Evolutionary conservation across 2,329 filamentous ascomycete genomes (phyloP).

Genomic region (Fusarium drepaniforme): DNA sequence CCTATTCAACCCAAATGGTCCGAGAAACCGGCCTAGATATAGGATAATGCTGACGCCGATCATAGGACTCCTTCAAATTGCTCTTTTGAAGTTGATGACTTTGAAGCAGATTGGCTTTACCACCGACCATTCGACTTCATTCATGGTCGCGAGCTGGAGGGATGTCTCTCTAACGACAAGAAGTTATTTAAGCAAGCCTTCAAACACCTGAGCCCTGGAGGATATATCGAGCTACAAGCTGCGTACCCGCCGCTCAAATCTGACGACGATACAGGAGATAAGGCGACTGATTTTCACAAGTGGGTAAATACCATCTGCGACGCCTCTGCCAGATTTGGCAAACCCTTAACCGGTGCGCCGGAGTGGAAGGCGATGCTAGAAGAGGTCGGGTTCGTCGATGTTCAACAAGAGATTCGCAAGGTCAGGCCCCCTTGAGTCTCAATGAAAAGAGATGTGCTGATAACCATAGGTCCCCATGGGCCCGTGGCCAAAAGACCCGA

Average conservation of each 20-base stretch:
- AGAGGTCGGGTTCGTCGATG: not conserved
- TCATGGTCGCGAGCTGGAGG: slow-evolving; percentile 25
- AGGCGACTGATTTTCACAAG: not conserved
- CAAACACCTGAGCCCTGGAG: not conserved
- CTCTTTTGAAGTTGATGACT: slow-evolving; percentile 27
- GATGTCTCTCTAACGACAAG: slow-evolving; percentile 7
- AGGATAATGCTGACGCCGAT: not conserved
- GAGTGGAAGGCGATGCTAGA: slow-evolving; percentile 3
- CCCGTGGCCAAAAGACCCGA: slow-evolving; percentile 12
- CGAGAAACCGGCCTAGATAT: not conserved
- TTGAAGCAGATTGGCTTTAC: slow-evolving; percentile 28
- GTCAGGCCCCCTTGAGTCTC: not conserved
- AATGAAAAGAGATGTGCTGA: not conserved
- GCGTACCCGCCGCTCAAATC: slow-evolving; percentile 1
- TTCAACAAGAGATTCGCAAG: slow-evolving; percentile 2
- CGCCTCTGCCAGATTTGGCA: not conserved
- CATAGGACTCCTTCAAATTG: slow-evolving; percentile 27
- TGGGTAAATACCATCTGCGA: not conserved
- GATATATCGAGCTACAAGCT: slow-evolving; percentile 23
- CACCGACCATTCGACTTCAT: slow-evolving; percentile 20
- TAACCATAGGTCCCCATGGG: slow-evolving; percentile 9
- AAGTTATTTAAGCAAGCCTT: not conserved
- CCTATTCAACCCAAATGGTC: slow-evolving; percentile 31
- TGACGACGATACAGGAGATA: slow-evolving; percentile 1
- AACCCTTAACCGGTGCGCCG: not conserved